A percentile compares a stretch with the other conserved stretches of the same genome.
Conservation (phyloP, 208 protist species). For the Leishmania tropica region DNA sequence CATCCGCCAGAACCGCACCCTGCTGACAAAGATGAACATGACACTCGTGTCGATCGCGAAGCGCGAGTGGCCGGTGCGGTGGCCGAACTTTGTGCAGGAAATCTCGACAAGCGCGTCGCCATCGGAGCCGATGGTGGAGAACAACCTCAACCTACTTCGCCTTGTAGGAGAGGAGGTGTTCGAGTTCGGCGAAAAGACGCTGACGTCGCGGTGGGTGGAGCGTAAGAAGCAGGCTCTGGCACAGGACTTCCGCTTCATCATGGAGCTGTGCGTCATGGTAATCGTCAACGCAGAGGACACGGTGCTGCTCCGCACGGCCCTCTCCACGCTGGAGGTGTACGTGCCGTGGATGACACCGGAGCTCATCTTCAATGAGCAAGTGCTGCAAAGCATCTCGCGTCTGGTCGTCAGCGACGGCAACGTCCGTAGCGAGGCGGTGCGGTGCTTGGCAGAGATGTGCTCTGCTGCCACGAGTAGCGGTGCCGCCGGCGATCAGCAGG, state of each 20-base stretch:
- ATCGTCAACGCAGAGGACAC: slow-evolving; percentile 48
- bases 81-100: slow-evolving; percentile 98
- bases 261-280: slow-evolving; percentile 93
- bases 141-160: slow-evolving; percentile 97
- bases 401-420: slow-evolving; percentile 47
- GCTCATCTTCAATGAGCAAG: slow-evolving; percentile 66
- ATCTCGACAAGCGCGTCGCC: slow-evolving; percentile 94
- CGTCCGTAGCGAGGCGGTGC: slow-evolving; percentile 52
- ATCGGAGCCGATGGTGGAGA: slow-evolving; percentile 96
- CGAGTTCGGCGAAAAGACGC: slow-evolving; percentile 96
- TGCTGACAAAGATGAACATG: slow-evolving; percentile 93
- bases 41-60: slow-evolving; percentile 96
- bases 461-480: slow-evolving; percentile 41
- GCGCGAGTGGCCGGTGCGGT: slow-evolving; percentile 98
- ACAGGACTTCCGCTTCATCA: slow-evolving; percentile 95
- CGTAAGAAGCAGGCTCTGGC: slow-evolving; percentile 96
- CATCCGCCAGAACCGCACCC: slow-evolving; percentile 58
- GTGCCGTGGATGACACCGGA: slow-evolving; percentile 86
- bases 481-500: slow-evolving; percentile 59
- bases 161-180: slow-evolving; percentile 98
- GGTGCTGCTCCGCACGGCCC: slow-evolving; percentile 58
- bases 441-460: slow-evolving; percentile 80
- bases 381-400: slow-evolving; percentile 53
- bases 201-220: slow-evolving; percentile 96
- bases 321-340: slow-evolving; percentile 83